Percentiles rank a stretch among this genome's conserved stretches.
Conservation (phyloP, 257 asterid genomes). For the Lycium ferocissimum region DNA sequence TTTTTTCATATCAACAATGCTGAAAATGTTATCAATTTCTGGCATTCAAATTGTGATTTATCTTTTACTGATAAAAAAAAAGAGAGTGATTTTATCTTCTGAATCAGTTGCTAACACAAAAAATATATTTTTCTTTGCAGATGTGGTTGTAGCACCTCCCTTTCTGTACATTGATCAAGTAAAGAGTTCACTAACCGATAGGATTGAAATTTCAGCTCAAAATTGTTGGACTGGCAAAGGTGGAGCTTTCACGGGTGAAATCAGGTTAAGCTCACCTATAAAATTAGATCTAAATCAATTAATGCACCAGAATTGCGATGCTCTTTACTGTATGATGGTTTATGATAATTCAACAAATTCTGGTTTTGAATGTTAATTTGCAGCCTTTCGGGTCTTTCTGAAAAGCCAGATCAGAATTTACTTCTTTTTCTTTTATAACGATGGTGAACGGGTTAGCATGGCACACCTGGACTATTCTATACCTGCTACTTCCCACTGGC, state of each 20-base stretch:
- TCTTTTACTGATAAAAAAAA: too few relatives aligned
- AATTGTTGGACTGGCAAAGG: conserved; percentile 99
- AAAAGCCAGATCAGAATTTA: not conserved
- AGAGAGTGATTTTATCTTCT: not conserved
- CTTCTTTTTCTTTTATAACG: not conserved
- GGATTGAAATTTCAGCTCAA: conserved; percentile 87
- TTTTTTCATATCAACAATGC: not conserved
- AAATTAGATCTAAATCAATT: not conserved
- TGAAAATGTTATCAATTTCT: not conserved
- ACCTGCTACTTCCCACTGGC: not conserved
- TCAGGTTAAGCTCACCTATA: conserved; percentile 58
- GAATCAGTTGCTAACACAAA: not conserved
- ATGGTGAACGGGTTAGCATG: not conserved
- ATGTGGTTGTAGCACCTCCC: conserved; percentile 98
- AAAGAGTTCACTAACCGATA: conserved; percentile 67
- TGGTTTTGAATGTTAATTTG: not conserved
- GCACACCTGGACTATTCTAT: not conserved
- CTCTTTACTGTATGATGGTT: not conserved
- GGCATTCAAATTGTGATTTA: not conserved
- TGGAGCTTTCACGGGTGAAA: conserved; percentile 99
- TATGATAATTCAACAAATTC: not conserved
- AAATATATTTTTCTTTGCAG: conserved; percentile 48
- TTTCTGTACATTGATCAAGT: conserved; percentile 96
- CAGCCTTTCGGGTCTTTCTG: not conserved
- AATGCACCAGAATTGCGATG: not conserved